These are phyloP conservation scores for Seiridium cupressi DNA, from an alignment of 2,329 filamentous ascomycete species.

Conservation along the genomic window DNA sequence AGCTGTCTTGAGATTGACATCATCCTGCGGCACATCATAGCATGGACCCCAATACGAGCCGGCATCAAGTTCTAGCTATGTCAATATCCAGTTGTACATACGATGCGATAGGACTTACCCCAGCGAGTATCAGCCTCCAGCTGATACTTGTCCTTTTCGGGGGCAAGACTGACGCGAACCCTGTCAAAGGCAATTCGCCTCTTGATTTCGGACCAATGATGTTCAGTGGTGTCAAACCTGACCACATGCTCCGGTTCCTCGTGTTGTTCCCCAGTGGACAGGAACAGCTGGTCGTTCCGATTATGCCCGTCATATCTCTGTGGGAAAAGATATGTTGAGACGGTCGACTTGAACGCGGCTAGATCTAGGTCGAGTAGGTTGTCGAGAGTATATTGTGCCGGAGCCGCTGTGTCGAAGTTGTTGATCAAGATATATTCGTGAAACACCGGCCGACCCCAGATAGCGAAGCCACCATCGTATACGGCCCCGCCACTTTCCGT, in stretches of 20 bases:
- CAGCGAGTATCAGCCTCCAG: conserved; percentile 12
- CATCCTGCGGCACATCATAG: conserved; percentile 4
- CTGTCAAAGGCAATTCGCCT: conserved; percentile 21
- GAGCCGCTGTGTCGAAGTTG: too few species aligned
- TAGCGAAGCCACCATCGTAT: not conserved
- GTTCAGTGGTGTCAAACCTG: conserved; percentile 18
- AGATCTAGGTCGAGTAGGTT: not conserved
- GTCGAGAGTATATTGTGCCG: not conserved
- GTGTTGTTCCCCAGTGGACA: conserved; percentile 4
- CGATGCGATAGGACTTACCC: conserved; percentile 18
- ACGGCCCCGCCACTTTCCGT: not conserved
- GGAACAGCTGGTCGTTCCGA: conserved; percentile 11
- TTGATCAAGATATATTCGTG: not conserved
- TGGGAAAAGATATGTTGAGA: not conserved
- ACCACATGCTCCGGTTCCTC: conserved; percentile 14
- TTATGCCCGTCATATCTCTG: not conserved
- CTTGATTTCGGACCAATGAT: conserved; percentile 22
- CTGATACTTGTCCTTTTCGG: conserved; percentile 8
- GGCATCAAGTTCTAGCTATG: not conserved
- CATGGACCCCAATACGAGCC: conserved; percentile 7
- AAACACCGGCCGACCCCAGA: not conserved
- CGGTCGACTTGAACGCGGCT: not conserved
- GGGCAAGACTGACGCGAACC: conserved; percentile 14
- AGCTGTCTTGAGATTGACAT: conserved; percentile 7
- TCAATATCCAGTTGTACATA: conserved; percentile 3